Conservation (phyloP, 345 rosid species). For the Brassica nigra region DNA sequence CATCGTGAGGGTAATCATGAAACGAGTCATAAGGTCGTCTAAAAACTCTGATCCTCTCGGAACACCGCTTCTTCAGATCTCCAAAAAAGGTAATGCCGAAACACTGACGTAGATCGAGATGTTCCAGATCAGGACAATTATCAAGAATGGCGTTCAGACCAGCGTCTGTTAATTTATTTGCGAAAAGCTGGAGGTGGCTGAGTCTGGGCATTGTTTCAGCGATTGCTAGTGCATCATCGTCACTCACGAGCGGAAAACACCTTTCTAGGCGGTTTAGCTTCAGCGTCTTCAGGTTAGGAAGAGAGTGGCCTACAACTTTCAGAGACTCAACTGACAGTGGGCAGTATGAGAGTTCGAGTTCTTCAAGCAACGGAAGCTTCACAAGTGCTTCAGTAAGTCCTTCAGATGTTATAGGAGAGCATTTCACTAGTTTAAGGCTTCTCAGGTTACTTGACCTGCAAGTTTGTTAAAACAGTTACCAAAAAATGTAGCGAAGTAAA, state of each 20-base stretch:
- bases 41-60: not conserved
- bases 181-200: not conserved
- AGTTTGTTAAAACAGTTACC: not conserved
- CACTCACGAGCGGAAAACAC: not conserved
- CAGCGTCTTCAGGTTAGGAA: slow-evolving; percentile 24
- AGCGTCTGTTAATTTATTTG: not conserved
- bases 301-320: slow-evolving; percentile 20
- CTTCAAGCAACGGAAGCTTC: slow-evolving; percentile 60
- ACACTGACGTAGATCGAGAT: not conserved
- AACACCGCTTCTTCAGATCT: not conserved
- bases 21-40: not conserved
- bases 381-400: slow-evolving; percentile 46
- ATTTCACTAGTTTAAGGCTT: slow-evolving; percentile 43
- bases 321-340: slow-evolving; percentile 1
- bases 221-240: not conserved
- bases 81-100: not conserved
- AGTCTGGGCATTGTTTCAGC: not conserved
- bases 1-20: not conserved
- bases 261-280: slow-evolving; percentile 3
- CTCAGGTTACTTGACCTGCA: slow-evolving; percentile 54
- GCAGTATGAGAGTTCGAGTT: slow-evolving; percentile 51
- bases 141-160: not conserved
- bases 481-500: not conserved
- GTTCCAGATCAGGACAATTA: not conserved
- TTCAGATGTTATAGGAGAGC: no score